Base-by-base conservation (phyloP, 257 asterid genomes). In the Craterostigma plantagineum region DNA sequence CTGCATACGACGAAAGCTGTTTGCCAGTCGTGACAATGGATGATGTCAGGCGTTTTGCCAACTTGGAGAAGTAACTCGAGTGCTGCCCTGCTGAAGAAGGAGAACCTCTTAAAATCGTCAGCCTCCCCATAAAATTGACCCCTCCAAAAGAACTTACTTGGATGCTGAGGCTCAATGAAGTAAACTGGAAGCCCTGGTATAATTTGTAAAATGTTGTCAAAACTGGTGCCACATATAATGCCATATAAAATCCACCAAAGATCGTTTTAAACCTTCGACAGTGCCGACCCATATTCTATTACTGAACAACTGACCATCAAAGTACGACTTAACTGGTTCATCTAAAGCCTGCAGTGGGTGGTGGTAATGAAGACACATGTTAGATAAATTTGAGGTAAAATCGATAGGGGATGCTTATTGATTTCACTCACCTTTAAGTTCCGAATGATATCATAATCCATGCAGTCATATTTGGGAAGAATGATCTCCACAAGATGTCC, bases 21-120 rank as follows among this genome's bases (percentile, higher is more conserved):
- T 66, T 90, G 98, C 98, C 98, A 90, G 66, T 90, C 98, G 72
- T 90, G 98, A 62, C 93, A 82, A 55, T 90, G 98, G 54, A 90
- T 79, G 38, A 90, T 77, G 52, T 79, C 93, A 0, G 98, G 95
- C 59, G 63, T 77, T 67, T 90, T 90, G 49, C 84, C 95, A 63
- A 86, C 77, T 65, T 76, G 98, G 60, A 62, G 73, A 63, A 90
- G 45, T 42, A 90, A 64, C 72, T 90, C 98, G 56, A 90, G 98
- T 61, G 98, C 98, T 34, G 85, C 98, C 79, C 98, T 70, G 73
- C 98, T 90, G 62, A 90, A 90, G 81, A 64, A 82, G 57, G 98
- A 90, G 72, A 90, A 90, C 63, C 98, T 68, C 71, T 74, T 82
- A 66, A 90, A 90, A 75, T 90, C 98, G 37, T 90, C 98, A 34